phyloP scores from a whole-genome alignment of 1,284 basidiomycete species.

The Apiotrichum siamense region DNA sequence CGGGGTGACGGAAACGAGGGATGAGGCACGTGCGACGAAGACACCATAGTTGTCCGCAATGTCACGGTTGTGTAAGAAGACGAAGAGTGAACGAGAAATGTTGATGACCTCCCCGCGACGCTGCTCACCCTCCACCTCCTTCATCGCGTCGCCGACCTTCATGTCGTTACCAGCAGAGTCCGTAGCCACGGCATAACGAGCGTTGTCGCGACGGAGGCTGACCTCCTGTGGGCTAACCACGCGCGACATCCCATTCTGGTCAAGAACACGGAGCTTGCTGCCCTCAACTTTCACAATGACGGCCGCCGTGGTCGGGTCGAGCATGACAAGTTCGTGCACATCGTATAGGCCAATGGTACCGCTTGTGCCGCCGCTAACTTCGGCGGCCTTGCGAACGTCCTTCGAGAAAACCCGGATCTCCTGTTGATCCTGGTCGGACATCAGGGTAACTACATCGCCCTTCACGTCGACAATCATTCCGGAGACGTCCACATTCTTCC shows the following conservation, averaged over 20 bases:
- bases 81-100: conserved; percentile 89
- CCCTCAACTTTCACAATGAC: conserved; percentile 97
- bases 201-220: conserved; percentile 73
- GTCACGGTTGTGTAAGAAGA: conserved; percentile 91
- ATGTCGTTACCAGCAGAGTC: conserved; percentile 76
- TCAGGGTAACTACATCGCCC: conserved; percentile 87
- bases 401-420: conserved; percentile 98
- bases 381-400: conserved; percentile 93
- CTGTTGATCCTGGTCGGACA: conserved; percentile 94
- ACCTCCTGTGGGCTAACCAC: conserved; percentile 93
- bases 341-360: conserved; percentile 71
- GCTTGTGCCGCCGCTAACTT: conserved; percentile 68
- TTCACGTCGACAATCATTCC: conserved; percentile 90
- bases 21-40: conserved; percentile 70
- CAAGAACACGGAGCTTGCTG: conserved; percentile 88
- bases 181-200: conserved; percentile 75
- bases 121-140: conserved; percentile 82
- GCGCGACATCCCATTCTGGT: conserved; percentile 85
- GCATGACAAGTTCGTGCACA: conserved; percentile 90
- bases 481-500: conserved; percentile 90
- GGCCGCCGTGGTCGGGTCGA: conserved; percentile 89
- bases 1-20: conserved; percentile 75
- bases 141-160: conserved; percentile 78
- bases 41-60: conserved; percentile 86
- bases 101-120: conserved; percentile 93